Base-by-base conservation (phyloP, 2,329 filamentous ascomycete species). In the Aquanectria penicillioides region DNA sequence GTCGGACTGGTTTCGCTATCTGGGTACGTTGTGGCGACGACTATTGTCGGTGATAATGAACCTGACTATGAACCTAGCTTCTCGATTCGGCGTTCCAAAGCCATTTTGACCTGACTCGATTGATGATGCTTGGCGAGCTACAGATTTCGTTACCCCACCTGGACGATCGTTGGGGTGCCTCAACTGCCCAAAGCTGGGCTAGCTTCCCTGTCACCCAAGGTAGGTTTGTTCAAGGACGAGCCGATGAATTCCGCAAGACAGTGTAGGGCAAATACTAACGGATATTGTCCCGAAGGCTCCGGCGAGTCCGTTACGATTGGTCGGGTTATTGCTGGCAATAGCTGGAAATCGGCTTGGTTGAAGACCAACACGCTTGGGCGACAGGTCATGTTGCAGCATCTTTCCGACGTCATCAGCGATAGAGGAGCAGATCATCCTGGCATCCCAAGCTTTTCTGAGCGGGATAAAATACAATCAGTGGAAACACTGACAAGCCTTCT, bases 311-410 rank as follows among this genome's bases (percentile, higher is more conserved):
- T 23, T 10, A 48, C 44, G 4, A 48, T 48, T 2, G 44, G 31
- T 13, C 44, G 44, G 2, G 7, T 48, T 3, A 25, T 48, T 36
- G 20, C 20, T 3, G 44, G 36, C 2, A 26, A 22, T 12, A 34
- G 44, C 17, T 48, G 44, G 44, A 48, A 48, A 25, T 9, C 22
- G 3, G 13, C 18, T 13, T 48, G 44, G 44, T 4, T 3, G 4
- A 48, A 48, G 15, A 48, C 44, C 18, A 48, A 26, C n/a, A 48
- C 44, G 6, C 22, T 48, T 31, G 44, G 44, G 7, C 34, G 31
- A 7, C 44, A 48, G 20, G 22, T 48, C 6, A 48, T 48, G n/a
- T 22, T 48, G 6, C 44, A 48, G n/a, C 44, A 48, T 26, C 44
- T 48, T n/a, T 23, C 29, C 2, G 31, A 48, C 5, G 20, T 48